Percentiles rank a stretch among this genome's conserved stretches.
phyloP scores from a whole-genome alignment of 2,329 filamentous ascomycete genomes.

The Epichloe sylvatica region DNA sequence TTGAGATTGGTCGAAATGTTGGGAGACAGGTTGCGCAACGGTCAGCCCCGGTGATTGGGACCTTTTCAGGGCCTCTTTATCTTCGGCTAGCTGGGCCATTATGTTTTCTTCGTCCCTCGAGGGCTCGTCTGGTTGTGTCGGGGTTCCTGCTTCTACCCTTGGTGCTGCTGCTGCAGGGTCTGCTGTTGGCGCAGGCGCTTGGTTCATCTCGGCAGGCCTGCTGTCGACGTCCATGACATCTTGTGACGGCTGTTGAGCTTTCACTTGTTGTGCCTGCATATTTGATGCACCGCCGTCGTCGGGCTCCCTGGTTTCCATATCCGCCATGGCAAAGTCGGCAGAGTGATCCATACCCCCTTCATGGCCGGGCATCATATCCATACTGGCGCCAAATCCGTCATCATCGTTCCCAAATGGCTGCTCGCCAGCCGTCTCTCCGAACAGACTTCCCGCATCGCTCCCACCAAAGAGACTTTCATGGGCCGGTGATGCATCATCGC shows the following conservation, averaged over 20 bases:
- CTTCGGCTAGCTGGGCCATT: slow-evolving; percentile 1
- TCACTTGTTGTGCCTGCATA: slow-evolving; percentile 1
- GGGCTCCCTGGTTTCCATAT: slow-evolving; percentile 11
- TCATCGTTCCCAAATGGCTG: slow-evolving; percentile 66
- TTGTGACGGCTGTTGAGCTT: background rate
- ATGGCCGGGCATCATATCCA: slow-evolving; percentile 39
- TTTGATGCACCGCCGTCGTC: background rate
- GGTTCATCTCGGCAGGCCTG: background rate
- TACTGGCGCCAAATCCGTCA: slow-evolving; percentile 65
- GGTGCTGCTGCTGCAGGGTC: background rate
- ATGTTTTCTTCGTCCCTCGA: background rate
- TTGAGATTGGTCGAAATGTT: slow-evolving; percentile 39
- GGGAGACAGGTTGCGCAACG: slow-evolving; percentile 22
- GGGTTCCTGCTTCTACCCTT: background rate
- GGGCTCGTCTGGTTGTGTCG: background rate
- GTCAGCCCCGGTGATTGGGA: slow-evolving; percentile 17
- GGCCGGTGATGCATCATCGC: slow-evolving; percentile 50
- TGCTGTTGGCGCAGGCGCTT: background rate
- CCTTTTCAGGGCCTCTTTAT: slow-evolving; percentile 7
- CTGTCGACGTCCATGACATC: slow-evolving; percentile 9
- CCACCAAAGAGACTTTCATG: slow-evolving; percentile 73
- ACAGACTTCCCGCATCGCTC: slow-evolving; percentile 69
- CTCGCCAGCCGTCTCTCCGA: slow-evolving; percentile 56
- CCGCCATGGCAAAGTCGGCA: slow-evolving; percentile 28
- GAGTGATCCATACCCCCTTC: slow-evolving; percentile 29